A percentile compares a stretch with the other conserved stretches of the same genome.
Conservation (phyloP, 2,329 filamentous ascomycete species). For the Xylaria sp. region DNA sequence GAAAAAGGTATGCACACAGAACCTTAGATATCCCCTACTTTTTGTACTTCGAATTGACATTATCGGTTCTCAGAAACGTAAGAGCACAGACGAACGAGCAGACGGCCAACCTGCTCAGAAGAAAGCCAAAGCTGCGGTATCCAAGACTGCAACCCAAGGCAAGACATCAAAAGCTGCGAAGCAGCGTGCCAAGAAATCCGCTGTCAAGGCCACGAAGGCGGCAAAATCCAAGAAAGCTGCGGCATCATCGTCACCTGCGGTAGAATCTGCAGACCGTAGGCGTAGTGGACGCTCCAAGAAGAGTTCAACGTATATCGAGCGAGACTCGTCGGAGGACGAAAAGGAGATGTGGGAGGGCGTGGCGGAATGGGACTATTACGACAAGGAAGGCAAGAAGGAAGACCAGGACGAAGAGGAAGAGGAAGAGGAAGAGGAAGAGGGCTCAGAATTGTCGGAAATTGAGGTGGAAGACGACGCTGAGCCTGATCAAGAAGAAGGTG, state of each 20-base stretch:
- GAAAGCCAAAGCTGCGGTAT: conserved; percentile 39
- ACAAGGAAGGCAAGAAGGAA: conserved; percentile 40
- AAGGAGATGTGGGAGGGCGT: conserved; percentile 65
- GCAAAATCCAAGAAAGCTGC: conserved; percentile 35
- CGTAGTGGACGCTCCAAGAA: conserved; percentile 57
- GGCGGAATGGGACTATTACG: conserved; percentile 59
- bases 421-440: conserved; percentile 29
- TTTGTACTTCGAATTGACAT: conserved; percentile 27
- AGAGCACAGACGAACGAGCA: conserved; percentile 53
- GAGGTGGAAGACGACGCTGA: conserved; percentile 32
- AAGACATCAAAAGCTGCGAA: conserved; percentile 40
- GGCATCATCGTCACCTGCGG: conserved; percentile 36
- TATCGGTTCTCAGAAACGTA: conserved; percentile 54
- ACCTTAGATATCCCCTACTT: not conserved
- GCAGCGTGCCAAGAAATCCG: conserved; percentile 28
- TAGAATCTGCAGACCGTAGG: conserved; percentile 51
- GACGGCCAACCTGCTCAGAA: conserved; percentile 50
- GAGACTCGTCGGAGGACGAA: conserved; percentile 60
- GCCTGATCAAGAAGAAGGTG: conserved; percentile 5
- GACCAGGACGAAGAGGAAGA: no score
- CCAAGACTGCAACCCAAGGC: conserved; percentile 38
- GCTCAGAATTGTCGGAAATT: conserved; percentile 30
- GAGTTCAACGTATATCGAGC: conserved; percentile 56
- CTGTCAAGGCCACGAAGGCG: conserved; percentile 31
- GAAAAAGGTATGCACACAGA: conserved; percentile 60